Conservation (phyloP, 2,329 filamentous ascomycete species). For the Periconia macrospinosa region DNA sequence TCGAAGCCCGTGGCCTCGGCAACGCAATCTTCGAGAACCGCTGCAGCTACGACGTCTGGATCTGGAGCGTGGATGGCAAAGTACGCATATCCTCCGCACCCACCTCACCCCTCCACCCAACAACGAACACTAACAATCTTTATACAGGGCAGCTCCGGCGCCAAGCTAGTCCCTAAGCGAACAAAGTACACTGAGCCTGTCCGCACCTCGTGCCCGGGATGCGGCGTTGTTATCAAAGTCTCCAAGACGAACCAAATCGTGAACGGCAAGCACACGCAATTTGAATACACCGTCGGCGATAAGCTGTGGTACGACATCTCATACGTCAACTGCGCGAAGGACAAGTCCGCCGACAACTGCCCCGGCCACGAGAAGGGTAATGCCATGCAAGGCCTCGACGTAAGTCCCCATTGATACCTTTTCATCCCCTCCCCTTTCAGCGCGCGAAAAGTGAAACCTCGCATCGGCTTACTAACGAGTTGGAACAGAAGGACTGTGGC, state of each 20-base stretch:
- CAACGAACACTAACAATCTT: not conserved
- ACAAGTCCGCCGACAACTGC: constrained; percentile 19
- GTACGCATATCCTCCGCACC: not conserved
- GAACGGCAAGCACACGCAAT: constrained; percentile 26
- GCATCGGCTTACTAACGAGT: not conserved
- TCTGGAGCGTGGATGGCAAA: constrained; percentile 22
- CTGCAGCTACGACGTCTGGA: constrained; percentile 29
- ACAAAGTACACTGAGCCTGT: constrained; percentile 14
- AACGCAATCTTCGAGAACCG: constrained; percentile 28
- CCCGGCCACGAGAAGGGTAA: constrained; percentile 26
- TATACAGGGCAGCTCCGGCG: not conserved
- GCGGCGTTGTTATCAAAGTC: constrained; percentile 27
- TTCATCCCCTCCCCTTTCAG: not conserved
- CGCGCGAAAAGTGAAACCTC: not conserved
- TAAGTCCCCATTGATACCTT: not conserved
- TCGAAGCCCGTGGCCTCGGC: constrained; percentile 4
- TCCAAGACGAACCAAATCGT: constrained; percentile 23
- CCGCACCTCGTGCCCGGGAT: constrained; percentile 16
- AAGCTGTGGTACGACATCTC: constrained; percentile 32
- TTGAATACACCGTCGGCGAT: constrained; percentile 26
- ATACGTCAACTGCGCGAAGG: constrained; percentile 29
- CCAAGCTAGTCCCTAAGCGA: not conserved
- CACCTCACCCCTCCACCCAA: not conserved
- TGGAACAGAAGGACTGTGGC: constrained; percentile 14
- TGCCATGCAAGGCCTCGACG: constrained; percentile 12